These are phyloP conservation scores for Aspergillus sp. DNA, from an alignment of 2,329 filamentous ascomycete species.

Conservation along the genomic window DNA sequence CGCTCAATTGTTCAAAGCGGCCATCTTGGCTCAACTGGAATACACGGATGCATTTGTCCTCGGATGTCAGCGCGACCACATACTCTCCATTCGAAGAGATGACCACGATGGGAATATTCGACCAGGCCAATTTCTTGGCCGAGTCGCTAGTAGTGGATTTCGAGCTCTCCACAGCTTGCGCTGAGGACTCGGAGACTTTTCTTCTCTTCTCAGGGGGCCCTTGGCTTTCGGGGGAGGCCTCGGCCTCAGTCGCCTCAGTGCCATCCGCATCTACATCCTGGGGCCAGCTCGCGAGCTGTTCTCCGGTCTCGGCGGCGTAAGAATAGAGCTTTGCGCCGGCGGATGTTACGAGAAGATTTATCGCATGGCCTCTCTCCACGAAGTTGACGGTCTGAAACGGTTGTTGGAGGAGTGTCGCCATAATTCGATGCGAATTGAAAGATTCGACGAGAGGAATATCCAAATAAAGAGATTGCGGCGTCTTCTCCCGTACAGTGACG, in stretches of 20 bases:
- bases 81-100: slow-evolving; percentile 63
- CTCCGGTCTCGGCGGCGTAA: slow-evolving; percentile 59
- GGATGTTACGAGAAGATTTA: slow-evolving; percentile 65
- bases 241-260: slow-evolving; percentile 16
- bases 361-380: slow-evolving; percentile 25
- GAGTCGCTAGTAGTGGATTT: slow-evolving; percentile 13
- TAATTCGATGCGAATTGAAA: slow-evolving; percentile 12
- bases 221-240: slow-evolving; percentile 26
- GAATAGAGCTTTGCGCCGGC: slow-evolving; percentile 70
- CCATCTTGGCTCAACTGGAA: slow-evolving; percentile 66
- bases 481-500: too few species aligned
- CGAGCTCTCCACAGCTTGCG: slow-evolving; percentile 13
- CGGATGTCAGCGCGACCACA: slow-evolving; percentile 75
- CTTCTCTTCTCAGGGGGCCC: slow-evolving; percentile 45
- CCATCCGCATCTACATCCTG: slow-evolving; percentile 23
- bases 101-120: slow-evolving; percentile 68
- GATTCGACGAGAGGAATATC: neutral
- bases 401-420: slow-evolving; percentile 34
- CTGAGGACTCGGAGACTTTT: slow-evolving; percentile 35
- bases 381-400: slow-evolving; percentile 65
- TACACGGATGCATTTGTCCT: slow-evolving; percentile 87
- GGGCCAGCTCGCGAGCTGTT: slow-evolving; percentile 62
- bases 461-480: too few species aligned
- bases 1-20: slow-evolving; percentile 64
- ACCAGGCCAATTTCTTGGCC: slow-evolving; percentile 30